phyloP scores from a whole-genome alignment of 495 filamentous ascomycete genomes.

The Annulohypoxylon bovei region DNA sequence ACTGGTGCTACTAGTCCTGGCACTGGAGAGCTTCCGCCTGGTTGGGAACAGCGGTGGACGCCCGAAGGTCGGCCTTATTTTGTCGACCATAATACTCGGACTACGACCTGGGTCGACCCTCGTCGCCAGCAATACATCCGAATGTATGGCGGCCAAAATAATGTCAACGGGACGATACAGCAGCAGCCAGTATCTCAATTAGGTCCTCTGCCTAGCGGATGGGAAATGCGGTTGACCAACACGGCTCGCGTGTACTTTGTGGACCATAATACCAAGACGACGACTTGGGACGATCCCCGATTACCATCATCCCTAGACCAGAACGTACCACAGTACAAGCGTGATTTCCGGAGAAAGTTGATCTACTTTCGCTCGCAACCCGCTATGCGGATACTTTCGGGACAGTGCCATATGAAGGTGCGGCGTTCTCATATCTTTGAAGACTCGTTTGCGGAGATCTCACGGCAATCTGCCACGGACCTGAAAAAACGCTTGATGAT shows the following conservation, averaged over 20 bases:
- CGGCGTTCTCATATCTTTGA: constrained; percentile 97
- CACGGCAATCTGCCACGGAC: constrained; percentile 94
- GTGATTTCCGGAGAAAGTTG: constrained; percentile 95
- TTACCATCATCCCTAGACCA: constrained; percentile 96
- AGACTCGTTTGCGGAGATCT: constrained; percentile 98
- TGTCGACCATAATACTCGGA: constrained; percentile 99
- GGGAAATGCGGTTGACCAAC: constrained; percentile 99
- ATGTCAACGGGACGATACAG: constrained; percentile 86
- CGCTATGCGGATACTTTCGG: constrained; percentile 91
- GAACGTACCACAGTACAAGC: constrained; percentile 99
- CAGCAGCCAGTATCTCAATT: constrained; percentile 98
- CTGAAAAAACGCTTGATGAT: constrained; percentile 99
- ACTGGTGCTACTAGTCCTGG: constrained; percentile 95
- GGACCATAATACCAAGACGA: constrained; percentile 99
- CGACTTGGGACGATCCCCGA: constrained; percentile 98
- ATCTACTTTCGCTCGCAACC: constrained; percentile 99
- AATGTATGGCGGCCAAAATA: constrained; percentile 89
- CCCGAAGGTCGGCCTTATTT: constrained; percentile 96
- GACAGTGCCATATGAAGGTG: constrained; percentile 98
- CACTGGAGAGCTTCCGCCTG: constrained; percentile 91
- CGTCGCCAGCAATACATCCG: constrained; percentile 97
- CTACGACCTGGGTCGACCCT: constrained; percentile 99
- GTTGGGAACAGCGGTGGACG: constrained; percentile 96
- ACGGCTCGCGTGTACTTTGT: constrained; percentile 98
- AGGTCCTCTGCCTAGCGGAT: constrained; percentile 95